Evolutionary conservation across 2,329 filamentous ascomycete species (phyloP).

Genomic region (Chaetomium globosum): DNA sequence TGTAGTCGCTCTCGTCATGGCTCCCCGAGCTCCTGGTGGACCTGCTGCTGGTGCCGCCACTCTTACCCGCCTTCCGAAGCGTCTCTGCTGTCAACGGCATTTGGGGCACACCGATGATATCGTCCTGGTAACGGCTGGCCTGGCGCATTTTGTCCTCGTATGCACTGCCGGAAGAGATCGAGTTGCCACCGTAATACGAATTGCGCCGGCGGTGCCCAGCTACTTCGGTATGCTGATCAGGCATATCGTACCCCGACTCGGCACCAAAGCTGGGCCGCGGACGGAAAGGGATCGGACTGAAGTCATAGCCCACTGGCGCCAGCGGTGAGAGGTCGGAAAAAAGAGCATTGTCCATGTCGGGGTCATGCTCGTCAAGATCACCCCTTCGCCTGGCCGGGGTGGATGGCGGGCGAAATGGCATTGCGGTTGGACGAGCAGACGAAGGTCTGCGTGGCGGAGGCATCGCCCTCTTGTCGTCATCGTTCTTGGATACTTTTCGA

Average conservation of each 20-base stretch:
- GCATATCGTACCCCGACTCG: conserved; percentile 46
- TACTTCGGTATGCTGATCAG: conserved; percentile 47
- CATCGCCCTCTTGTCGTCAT: conserved; percentile 53
- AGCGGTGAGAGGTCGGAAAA: conserved; percentile 47
- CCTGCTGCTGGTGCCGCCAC: conserved; percentile 55
- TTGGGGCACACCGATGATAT: conserved; percentile 50
- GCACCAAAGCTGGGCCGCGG: conserved; percentile 43
- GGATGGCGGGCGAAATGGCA: conserved; percentile 39
- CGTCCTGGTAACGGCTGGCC: conserved; percentile 57
- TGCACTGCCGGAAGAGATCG: conserved; percentile 41
- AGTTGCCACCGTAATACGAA: conserved; percentile 47
- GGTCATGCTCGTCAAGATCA: conserved; percentile 45
- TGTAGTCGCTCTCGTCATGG: conserved; percentile 65
- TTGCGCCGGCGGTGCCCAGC: conserved; percentile 43
- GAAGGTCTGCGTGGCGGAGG: conserved; percentile 47
- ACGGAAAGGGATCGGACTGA: conserved; percentile 40
- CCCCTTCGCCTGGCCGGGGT: conserved; percentile 36
- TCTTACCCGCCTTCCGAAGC: conserved; percentile 55
- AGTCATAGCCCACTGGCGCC: conserved; percentile 40
- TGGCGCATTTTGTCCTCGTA: conserved; percentile 49
- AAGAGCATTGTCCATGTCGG: conserved; percentile 41
- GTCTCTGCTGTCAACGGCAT: conserved; percentile 59
- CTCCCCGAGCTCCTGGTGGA: conserved; percentile 63
- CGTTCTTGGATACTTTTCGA: conserved; percentile 44
- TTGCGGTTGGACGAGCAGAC: conserved; percentile 35